Percentiles rank a stretch among this genome's conserved stretches.
These are phyloP conservation scores for Eutypa lata DNA, from an alignment of 2,329 filamentous ascomycete genomes.

Conservation along the genomic window DNA sequence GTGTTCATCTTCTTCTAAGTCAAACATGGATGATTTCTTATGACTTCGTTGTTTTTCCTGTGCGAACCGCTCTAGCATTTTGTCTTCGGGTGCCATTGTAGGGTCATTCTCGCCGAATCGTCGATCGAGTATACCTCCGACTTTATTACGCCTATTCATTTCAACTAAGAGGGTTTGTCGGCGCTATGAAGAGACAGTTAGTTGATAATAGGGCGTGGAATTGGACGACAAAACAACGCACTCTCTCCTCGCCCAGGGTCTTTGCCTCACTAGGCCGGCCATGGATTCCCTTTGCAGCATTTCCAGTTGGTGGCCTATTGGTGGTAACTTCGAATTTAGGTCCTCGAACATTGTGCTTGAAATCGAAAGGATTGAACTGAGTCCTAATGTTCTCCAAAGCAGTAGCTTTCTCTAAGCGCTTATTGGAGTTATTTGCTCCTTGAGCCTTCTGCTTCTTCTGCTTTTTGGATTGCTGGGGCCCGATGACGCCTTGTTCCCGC, in stretches of 20 bases:
- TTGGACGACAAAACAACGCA: constrained; percentile 34
- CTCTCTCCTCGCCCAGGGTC: constrained; percentile 80
- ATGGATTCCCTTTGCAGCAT: constrained; percentile 57
- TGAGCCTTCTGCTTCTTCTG: constrained; percentile 74
- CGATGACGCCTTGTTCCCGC: constrained; percentile 82
- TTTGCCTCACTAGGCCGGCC: constrained; percentile 82
- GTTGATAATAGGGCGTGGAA: neutral
- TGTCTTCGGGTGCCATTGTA: constrained; percentile 88
- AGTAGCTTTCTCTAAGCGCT: constrained; percentile 71
- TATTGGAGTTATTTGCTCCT: constrained; percentile 65
- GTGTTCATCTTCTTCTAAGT: constrained; percentile 78
- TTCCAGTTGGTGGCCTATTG: constrained; percentile 51
- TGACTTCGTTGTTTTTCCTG: constrained; percentile 77
- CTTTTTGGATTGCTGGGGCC: constrained; percentile 93
- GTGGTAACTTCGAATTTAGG: constrained; percentile 85
- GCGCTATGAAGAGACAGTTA: constrained; percentile 46
- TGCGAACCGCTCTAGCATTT: constrained; percentile 86
- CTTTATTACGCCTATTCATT: constrained; percentile 84
- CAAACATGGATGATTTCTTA: constrained; percentile 82
- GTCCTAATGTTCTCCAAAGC: constrained; percentile 86
- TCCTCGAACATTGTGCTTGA: constrained; percentile 74
- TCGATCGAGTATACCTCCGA: constrained; percentile 87
- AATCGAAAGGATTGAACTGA: constrained; percentile 96
- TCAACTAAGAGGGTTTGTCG: constrained; percentile 83
- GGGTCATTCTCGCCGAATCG: constrained; percentile 96